Conservation (phyloP, 306 rosid genomes). For the Vigna unguiculata region DNA sequence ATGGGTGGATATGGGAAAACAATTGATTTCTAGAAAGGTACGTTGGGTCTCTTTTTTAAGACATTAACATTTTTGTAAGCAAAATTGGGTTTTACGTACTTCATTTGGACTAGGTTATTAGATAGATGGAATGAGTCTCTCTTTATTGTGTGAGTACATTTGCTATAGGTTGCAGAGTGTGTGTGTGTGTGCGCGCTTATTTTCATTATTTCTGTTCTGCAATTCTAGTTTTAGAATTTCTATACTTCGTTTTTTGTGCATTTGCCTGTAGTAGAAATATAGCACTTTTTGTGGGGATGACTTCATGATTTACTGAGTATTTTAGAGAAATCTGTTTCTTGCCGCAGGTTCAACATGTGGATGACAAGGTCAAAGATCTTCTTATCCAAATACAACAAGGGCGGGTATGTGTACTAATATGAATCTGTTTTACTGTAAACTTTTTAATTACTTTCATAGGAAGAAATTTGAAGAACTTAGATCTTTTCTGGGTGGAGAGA, state of each 20-base stretch:
- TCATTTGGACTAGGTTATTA: neutral
- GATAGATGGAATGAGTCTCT: neutral
- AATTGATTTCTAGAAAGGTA: slow-evolving; percentile 73
- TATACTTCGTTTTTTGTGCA: neutral
- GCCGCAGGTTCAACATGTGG: slow-evolving; percentile 69
- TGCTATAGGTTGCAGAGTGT: neutral
- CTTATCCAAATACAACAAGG: slow-evolving; percentile 76
- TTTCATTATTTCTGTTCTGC: neutral
- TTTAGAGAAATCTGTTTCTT: slow-evolving; percentile 10
- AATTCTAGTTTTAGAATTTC: neutral
- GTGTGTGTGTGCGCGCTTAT: neutral
- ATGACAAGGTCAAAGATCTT: slow-evolving; percentile 70
- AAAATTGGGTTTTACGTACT: neutral
- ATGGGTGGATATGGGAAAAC: slow-evolving; percentile 93
- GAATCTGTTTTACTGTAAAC: slow-evolving; percentile 3
- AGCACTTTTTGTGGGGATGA: neutral
- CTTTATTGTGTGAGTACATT: neutral
- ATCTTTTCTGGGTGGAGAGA: neutral
- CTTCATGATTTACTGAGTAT: slow-evolving; percentile 5
- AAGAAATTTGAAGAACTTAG: neutral
- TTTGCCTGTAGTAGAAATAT: neutral
- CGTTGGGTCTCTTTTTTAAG: neutral
- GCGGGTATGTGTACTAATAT: slow-evolving; percentile 59
- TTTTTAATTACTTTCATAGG: neutral
- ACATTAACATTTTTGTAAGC: neutral